Conservation (phyloP, 805 yeast species). For the Candida insectorum region DNA sequence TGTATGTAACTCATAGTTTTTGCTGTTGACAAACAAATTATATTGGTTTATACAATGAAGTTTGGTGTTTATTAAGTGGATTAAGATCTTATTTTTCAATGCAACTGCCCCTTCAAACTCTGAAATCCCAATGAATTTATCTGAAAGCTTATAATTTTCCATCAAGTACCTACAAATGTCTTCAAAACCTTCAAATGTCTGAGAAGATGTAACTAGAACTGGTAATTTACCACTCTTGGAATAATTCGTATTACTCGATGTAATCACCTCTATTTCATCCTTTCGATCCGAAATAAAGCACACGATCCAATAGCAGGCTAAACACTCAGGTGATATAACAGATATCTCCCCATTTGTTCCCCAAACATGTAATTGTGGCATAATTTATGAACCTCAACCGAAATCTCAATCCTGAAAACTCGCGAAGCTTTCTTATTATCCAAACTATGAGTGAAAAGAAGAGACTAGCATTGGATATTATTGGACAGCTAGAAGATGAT, state of each 20-base stretch:
- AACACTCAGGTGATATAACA: constrained; percentile 48
- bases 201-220: constrained; percentile 23
- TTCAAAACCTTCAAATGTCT: constrained; percentile 17
- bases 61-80: constrained; percentile 39
- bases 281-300: constrained; percentile 15
- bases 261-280: constrained; percentile 40
- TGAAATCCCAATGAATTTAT: background rate
- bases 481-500: constrained; percentile 57
- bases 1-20: constrained; percentile 60
- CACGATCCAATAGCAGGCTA: constrained; percentile 46
- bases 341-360: constrained; percentile 40
- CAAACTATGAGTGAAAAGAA: constrained; percentile 15
- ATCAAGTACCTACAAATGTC: constrained; percentile 11
- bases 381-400: no score
- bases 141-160: background rate
- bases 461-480: constrained; percentile 39
- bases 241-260: constrained; percentile 57
- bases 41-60: constrained; percentile 51
- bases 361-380: constrained; percentile 48
- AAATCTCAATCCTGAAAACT: background rate
- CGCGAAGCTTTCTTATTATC: background rate
- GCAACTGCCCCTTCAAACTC: constrained; percentile 1
- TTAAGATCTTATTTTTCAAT: constrained; percentile 29
- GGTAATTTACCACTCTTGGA: constrained; percentile 54
- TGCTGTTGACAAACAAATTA: constrained; percentile 31